phyloP scores from a whole-genome alignment of 2,329 filamentous ascomycete species.

The Penicillium rolfsii region DNA sequence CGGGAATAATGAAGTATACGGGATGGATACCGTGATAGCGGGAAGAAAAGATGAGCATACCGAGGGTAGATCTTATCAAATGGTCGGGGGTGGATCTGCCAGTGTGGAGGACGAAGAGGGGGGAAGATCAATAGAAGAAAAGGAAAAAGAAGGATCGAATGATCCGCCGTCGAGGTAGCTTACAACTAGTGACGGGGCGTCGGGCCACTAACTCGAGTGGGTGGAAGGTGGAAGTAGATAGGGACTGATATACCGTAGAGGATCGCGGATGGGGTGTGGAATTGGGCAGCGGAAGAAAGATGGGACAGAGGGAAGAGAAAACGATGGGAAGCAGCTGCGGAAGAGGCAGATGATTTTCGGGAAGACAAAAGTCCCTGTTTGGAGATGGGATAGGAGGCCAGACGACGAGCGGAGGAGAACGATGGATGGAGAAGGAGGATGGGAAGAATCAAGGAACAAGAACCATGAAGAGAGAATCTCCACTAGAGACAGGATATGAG shows the following conservation, averaged over 20 bases:
- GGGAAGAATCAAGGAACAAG: background rate
- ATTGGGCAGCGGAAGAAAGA: slow-evolving; percentile 23
- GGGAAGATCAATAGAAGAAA: background rate
- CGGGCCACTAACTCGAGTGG: background rate
- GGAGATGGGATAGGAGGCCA: too few species aligned
- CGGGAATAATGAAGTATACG: background rate
- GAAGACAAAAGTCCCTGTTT: background rate
- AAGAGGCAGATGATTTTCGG: background rate
- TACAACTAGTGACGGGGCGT: background rate
- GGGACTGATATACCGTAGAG: background rate
- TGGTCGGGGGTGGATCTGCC: slow-evolving; percentile 1
- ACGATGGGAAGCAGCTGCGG: background rate
- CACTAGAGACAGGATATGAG: background rate
- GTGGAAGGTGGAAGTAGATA: background rate
- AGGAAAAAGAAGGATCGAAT: background rate
- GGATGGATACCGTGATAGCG: background rate
- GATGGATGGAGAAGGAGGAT: background rate
- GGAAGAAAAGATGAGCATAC: background rate
- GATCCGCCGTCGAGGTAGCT: background rate
- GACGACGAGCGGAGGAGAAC: background rate
- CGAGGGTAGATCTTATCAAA: background rate
- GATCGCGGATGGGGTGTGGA: background rate
- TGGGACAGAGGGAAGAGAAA: slow-evolving; percentile 12
- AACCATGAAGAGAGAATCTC: background rate
- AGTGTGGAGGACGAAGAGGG: background rate